Evolutionary conservation across 768 basidiomycete genomes (phyloP), one percentile per base, ranked within the genome.

Genomic region (Naematelia encephala): DNA sequence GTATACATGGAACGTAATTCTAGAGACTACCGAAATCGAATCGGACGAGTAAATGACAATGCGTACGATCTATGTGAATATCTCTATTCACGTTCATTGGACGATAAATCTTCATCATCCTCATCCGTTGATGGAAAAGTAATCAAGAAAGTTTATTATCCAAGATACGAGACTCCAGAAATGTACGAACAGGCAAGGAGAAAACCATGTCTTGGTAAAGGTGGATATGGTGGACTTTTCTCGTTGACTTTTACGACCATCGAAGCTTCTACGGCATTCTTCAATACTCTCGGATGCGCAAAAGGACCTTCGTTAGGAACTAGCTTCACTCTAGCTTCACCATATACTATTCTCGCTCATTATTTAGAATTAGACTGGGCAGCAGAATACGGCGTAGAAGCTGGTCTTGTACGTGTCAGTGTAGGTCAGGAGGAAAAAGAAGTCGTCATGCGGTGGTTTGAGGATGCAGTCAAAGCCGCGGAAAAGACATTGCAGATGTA

Each of bases 1-100:
- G 85, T 97, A 56, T 94, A 86, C 81, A 89, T 99, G 88, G 94
- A 99, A 74, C 88, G 93, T 65, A 99, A 99, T 79, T 98, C 94
- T 16, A 89, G 94, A 51, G 87, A 96, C 78, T 97, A 94, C 80
- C 78, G 82, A 52, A 81, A 79, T 5, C 89, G 94, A 55, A 82
- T 91, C 64, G 80, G 80, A 56, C 74, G 80, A 54, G 90, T 94
- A 77, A 90, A 98, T 75, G 75, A 77, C 28, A 98, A 94, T 75
- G 81, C 93, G 2, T 86, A 90, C 72, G 83, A 83, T 45, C 80
- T 93, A 57, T 93, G 91, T 76, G 87, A 89, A 55, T 84, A 87
- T 73, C 81, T 99, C 26, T 82, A 81, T 39, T 80, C 84, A 1
- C 84, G 82, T 48, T 86, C 75, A 4, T 51, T 72, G 12, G 59